Evolutionary conservation across 2,329 filamentous ascomycete species (phyloP).

Genomic region (Bipolaris victoriae): DNA sequence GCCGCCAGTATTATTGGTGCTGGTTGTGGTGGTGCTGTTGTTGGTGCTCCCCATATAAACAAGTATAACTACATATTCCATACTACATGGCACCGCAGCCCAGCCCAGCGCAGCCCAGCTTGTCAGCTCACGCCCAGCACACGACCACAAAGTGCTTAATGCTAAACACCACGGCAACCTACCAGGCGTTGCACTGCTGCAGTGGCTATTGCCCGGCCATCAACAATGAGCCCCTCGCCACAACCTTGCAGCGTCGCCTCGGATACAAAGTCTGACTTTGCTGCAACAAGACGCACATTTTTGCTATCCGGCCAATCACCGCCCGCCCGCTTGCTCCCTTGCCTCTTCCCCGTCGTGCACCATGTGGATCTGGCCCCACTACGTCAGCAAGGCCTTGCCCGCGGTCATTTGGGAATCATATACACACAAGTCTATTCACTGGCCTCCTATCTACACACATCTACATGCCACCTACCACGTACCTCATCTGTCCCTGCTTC

Average conservation of each 20-base stretch:
- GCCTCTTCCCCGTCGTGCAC: slow-evolving; percentile 17
- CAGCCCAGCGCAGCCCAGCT: not conserved
- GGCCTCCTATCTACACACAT: too few species aligned
- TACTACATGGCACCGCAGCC: not conserved
- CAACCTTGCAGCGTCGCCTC: slow-evolving; percentile 18
- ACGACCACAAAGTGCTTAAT: not conserved
- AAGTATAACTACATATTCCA: too few species aligned
- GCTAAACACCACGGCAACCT: not conserved
- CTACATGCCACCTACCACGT: not conserved
- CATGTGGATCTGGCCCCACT: slow-evolving; percentile 32
- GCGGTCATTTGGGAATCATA: slow-evolving; percentile 16
- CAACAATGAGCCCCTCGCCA: slow-evolving; percentile 16
- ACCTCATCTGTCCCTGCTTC: slow-evolving; percentile 19
- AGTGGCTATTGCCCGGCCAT: slow-evolving; percentile 9
- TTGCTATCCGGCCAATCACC: slow-evolving; percentile 26
- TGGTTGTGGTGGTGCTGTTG: not conserved
- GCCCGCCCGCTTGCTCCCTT: slow-evolving; percentile 16
- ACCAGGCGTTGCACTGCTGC: slow-evolving; percentile 18
- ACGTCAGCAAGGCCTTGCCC: slow-evolving; percentile 21
- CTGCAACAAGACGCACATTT: slow-evolving; percentile 28
- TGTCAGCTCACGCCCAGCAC: not conserved
- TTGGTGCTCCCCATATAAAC: not conserved
- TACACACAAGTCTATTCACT: not conserved
- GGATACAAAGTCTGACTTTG: slow-evolving; percentile 11
- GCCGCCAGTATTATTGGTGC: not conserved